Evolutionary conservation across 1,284 basidiomycete species (phyloP), one percentile per base, ranked within the genome.

Genomic region (Naganishia sp.): DNA sequence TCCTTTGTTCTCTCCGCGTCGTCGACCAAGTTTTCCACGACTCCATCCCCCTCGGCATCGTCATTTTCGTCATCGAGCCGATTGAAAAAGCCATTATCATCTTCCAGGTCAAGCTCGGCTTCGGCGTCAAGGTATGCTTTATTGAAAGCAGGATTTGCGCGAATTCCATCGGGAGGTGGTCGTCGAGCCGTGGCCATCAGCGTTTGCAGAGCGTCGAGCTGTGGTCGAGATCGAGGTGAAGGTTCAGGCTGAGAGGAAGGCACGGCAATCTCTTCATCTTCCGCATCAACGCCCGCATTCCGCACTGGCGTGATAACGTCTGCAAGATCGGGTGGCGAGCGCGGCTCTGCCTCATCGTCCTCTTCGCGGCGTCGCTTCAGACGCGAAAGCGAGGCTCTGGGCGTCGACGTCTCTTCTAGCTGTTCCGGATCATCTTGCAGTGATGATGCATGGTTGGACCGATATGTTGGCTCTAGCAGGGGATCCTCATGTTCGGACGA

Each of bases 21-120:
- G 46, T 68, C 64, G n/a, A 68, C 69, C 42, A 70, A 45, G n/a
- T 64, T 64, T 46, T 70, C 69, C 45, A 67, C 67, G 11, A 70
- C 64, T 15, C 64, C 66, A 18, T 70, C 67, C 28, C 61, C 55
- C 3, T 70, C 65, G 1, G 56, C 65, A 18, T 57, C 65, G 21
- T 66, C 65, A 11, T 66, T 57, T 23, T 57, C 56, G 42, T 60
- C 69, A 25, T 70, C 69, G 33, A 61, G 66, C 43, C 67, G 59
- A 28, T 63, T 59, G 56, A 64, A 59, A 33, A 68, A 65, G 31
- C 48, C 52, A n/a, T 56, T 33, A 23, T 64, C 53, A 11, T 64
- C 61, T 25, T 64, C 61, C 61, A 54, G 33, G 28, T 55, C 53
- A 31, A 54, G 31, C 31, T 64, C 61, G 25, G 61, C 61, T 43